phyloP scores from a whole-genome alignment of 306 rosid genomes.

The Cucumis melo region DNA sequence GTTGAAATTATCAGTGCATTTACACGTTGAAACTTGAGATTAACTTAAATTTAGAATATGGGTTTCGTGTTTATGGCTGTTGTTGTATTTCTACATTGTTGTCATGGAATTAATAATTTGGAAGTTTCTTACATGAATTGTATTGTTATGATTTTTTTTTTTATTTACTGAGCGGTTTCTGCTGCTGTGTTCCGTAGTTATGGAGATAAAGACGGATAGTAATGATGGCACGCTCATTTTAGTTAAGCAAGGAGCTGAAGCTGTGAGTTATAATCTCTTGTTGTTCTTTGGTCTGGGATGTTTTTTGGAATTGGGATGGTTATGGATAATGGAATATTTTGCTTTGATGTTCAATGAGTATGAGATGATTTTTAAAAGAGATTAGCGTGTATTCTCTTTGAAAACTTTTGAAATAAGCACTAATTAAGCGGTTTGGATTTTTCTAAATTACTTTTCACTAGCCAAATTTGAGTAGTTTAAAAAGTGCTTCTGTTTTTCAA shows the following conservation, averaged over 20 bases:
- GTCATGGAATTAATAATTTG: background rate
- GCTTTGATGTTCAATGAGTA: background rate
- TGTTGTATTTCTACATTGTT: background rate
- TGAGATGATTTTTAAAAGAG: background rate
- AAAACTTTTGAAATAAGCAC: background rate
- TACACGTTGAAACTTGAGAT: background rate
- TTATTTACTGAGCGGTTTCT: background rate
- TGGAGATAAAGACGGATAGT: background rate
- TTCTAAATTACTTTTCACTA: background rate
- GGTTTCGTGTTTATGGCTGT: background rate
- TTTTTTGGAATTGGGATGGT: background rate
- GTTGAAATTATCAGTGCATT: background rate
- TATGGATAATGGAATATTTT: background rate
- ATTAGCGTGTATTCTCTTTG: background rate
- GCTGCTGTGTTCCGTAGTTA: background rate
- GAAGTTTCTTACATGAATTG: background rate
- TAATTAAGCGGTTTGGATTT: background rate
- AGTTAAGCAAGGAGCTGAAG: slow-evolving; percentile 7
- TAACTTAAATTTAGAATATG: background rate
- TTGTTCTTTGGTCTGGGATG: background rate
- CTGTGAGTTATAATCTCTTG: background rate
- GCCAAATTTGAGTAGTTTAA: background rate
- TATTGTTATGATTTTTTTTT: background rate
- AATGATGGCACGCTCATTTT: background rate
- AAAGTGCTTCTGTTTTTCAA: background rate